A percentile compares a stretch with the other conserved stretches of the same genome.
Conservation (phyloP, 2,329 filamentous ascomycete genomes). For the Fusarium veterinarium region DNA sequence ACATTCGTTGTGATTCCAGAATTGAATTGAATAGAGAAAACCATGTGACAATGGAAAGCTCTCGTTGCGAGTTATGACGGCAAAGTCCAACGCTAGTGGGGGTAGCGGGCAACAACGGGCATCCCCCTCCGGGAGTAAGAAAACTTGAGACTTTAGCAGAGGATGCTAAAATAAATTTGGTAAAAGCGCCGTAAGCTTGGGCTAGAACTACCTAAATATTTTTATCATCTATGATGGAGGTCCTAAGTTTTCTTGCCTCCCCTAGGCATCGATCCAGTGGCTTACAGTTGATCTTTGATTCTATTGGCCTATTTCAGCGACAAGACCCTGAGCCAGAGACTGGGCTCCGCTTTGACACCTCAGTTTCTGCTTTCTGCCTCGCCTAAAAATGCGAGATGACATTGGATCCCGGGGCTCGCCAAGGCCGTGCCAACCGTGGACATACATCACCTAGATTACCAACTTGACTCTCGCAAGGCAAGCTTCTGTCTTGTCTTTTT, state of each 20-base stretch:
- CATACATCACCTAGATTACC: conserved; percentile 22
- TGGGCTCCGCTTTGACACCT: conserved; percentile 13
- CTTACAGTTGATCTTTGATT: conserved; percentile 1
- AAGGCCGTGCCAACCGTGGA: conserved; percentile 39
- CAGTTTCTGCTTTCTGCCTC: conserved; percentile 19
- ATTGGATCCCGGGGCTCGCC: conserved; percentile 32
- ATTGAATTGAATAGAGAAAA: conserved; percentile 17
- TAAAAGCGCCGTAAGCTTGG: neutral
- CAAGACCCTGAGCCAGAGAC: conserved; percentile 5
- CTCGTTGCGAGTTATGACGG: conserved; percentile 15
- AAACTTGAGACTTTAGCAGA: neutral
- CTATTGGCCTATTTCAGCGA: neutral
- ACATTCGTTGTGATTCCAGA: conserved; percentile 30
- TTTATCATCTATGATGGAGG: neutral
- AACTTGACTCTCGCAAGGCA: neutral
- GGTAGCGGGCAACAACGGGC: conserved; percentile 16
- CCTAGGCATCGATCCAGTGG: conserved; percentile 4
- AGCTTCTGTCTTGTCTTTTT: conserved; percentile 1
- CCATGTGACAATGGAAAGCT: conserved; percentile 26
- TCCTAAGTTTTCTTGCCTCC: no score
- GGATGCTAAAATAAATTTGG: neutral
- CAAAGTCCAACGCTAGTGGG: conserved; percentile 9
- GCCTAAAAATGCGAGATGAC: conserved; percentile 45
- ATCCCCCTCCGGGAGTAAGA: neutral
- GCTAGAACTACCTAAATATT: neutral